Percentiles rank a stretch among this genome's conserved stretches.
phyloP scores from a whole-genome alignment of 2,329 filamentous ascomycete species.

The Byssochlamys sp. region DNA sequence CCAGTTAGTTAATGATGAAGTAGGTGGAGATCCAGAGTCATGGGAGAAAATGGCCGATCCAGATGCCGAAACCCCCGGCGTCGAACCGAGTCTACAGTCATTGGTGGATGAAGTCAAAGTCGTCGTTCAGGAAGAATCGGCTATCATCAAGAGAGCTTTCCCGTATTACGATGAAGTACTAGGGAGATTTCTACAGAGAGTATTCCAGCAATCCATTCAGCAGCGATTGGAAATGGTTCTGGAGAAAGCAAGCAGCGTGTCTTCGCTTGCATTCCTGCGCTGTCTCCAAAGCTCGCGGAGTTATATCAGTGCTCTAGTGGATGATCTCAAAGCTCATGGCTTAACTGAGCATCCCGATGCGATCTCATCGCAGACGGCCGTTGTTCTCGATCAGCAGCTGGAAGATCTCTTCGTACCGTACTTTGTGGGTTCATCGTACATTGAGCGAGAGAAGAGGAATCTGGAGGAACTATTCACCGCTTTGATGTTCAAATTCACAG shows the following conservation, averaged over 20 bases:
- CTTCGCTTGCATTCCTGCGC: constrained; percentile 80
- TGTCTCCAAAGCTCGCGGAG: constrained; percentile 82
- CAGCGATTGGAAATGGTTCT: constrained; percentile 90
- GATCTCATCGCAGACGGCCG: constrained; percentile 73
- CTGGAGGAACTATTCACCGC: constrained; percentile 80
- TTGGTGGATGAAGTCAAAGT: constrained; percentile 89
- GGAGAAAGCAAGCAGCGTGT: constrained; percentile 85
- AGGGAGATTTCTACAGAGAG: constrained; percentile 81
- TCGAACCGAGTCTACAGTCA: constrained; percentile 85
- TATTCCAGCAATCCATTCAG: constrained; percentile 97
- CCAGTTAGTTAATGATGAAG: constrained; percentile 80
- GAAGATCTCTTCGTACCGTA: constrained; percentile 59
- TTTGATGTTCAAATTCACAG: constrained; percentile 86
- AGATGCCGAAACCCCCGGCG: constrained; percentile 78
- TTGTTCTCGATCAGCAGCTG: constrained; percentile 56
- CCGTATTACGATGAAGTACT: constrained; percentile 92
- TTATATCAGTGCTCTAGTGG: constrained; percentile 78
- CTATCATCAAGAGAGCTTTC: constrained; percentile 92
- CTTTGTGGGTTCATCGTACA: constrained; percentile 56
- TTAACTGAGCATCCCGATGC: constrained; percentile 91
- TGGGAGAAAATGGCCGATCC: constrained; percentile 94
- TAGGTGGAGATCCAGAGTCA: constrained; percentile 50
- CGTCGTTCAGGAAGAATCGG: constrained; percentile 92
- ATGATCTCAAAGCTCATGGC: constrained; percentile 88
- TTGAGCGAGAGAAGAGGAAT: constrained; percentile 55